phyloP scores from a whole-genome alignment of 1,139 yeast species.

The Pichia inconspicua region DNA sequence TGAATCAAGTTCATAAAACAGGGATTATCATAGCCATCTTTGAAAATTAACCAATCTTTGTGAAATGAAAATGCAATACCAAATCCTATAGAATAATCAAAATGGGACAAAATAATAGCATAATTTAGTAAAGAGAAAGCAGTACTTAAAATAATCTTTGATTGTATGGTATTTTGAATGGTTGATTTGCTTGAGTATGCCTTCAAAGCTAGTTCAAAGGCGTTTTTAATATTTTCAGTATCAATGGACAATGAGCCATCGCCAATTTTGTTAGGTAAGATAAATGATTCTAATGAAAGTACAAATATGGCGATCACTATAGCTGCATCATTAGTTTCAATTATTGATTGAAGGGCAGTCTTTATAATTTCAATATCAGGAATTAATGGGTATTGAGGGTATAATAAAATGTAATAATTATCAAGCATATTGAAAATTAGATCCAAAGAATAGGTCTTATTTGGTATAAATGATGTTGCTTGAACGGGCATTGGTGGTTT shows the following conservation, averaged over 20 bases:
- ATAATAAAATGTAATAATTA: slow-evolving; percentile 46
- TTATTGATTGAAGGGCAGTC: slow-evolving; percentile 13
- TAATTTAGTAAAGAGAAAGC: slow-evolving; percentile 49
- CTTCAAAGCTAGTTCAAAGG: slow-evolving; percentile 37
- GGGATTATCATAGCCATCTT: slow-evolving; percentile 21
- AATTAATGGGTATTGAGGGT: slow-evolving; percentile 48
- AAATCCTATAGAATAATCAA: slow-evolving; percentile 47
- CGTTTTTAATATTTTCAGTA: slow-evolving; percentile 30
- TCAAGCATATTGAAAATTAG: slow-evolving; percentile 15
- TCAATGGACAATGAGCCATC: slow-evolving; percentile 13
- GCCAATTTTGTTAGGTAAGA: slow-evolving; percentile 29
- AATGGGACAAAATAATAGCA: slow-evolving; percentile 49
- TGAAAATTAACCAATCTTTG: slow-evolving; percentile 48
- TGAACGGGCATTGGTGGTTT: not conserved
- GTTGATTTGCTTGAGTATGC: slow-evolving; percentile 38
- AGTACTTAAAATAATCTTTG: slow-evolving; percentile 36
- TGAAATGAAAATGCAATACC: slow-evolving; percentile 48
- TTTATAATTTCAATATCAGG: slow-evolving; percentile 30
- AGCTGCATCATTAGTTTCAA: slow-evolving; percentile 34
- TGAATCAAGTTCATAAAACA: slow-evolving; percentile 38
- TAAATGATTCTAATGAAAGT: slow-evolving; percentile 41
- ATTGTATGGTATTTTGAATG: slow-evolving; percentile 26
- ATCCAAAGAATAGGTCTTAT: not conserved
- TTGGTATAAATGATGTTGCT: not conserved
- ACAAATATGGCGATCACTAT: slow-evolving; percentile 44